Evolutionary conservation across 257 asterid genomes (phyloP), one percentile per base, ranked within the genome.

Genomic region (Fraxinus cuspidata): DNA sequence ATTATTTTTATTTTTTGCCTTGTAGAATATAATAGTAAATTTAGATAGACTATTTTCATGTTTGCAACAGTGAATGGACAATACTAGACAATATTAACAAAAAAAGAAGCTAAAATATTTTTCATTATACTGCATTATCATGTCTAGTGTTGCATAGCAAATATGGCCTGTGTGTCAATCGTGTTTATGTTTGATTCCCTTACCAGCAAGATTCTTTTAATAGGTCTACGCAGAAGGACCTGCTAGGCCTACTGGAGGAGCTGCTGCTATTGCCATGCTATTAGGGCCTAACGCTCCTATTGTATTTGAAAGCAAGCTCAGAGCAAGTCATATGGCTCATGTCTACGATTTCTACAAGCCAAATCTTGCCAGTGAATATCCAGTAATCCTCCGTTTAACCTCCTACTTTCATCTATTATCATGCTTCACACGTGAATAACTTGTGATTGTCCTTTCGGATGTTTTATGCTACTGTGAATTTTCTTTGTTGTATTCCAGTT

Each of bases 171-270:
- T 18, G 10, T n/a, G 25, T 56, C 65, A 12, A 56, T 56, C n/a
- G 31, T 60, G 29, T 21, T 23, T 25, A 25, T 65, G 23, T n/a
- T 60, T 60, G 29, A 28, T 21, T 74, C 32, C 73, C 51, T 72
- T 47, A 74, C 27, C 19, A 27, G 64, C 65, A 29, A 53, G 58
- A 70, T 81, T 76, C 65, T 27, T 84, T 74, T 82, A 25, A 86
- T 83, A 96, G 99, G 98, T 96, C 71, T 96, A 96, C 80, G 99
- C 99, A 2, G 98, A 93, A 88, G 99, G 99, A 31, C 97, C 99
- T 19, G 99, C 99, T 82, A 87, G 99, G 78, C 98, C 99, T 72
- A 96, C 99, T 35, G 99, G 99, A 47, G 99, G 99, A 70, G 99
- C 99, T 77, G 99, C 96, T 74, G 97, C 99, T 19, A 74, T 96